Percentiles rank a stretch among this genome's conserved stretches.
Evolutionary conservation across 768 basidiomycete species (phyloP).

Genomic region (Leccinum fibrillosum): DNA sequence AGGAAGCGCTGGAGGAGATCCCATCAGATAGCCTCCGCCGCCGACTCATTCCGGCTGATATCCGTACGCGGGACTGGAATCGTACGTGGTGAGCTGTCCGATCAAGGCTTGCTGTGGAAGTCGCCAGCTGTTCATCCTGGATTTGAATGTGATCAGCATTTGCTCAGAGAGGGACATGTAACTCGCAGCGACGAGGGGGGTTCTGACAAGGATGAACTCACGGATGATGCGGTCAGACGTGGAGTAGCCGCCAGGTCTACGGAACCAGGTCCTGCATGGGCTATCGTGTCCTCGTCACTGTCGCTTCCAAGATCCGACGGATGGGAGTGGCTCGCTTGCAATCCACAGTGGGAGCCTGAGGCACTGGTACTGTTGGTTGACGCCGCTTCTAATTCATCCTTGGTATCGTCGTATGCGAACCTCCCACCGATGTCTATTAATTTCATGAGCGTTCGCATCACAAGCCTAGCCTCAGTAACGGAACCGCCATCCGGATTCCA

Average conservation of each 20-base stretch:
- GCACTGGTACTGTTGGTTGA: not conserved
- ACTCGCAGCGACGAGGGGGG: not conserved
- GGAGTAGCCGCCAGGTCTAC: not conserved
- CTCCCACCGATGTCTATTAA: constrained; percentile 1
- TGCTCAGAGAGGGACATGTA: not conserved
- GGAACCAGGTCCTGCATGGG: not conserved
- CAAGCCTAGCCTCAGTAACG: not conserved
- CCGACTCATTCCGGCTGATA: constrained; percentile 63
- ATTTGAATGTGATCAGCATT: constrained; percentile 5
- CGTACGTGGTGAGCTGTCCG: constrained; percentile 41
- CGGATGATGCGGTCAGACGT: not conserved
- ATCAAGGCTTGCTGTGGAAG: constrained; percentile 2
- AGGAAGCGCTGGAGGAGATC: constrained; percentile 31
- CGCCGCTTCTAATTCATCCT: not conserved
- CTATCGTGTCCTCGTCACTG: constrained; percentile 5
- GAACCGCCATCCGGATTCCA: not conserved
- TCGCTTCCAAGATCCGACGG: constrained; percentile 14
- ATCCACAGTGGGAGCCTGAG: not conserved
- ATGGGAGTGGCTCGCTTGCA: not conserved
- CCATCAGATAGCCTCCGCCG: constrained; percentile 35
- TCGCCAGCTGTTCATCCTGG: constrained; percentile 11
- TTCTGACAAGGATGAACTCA: not conserved
- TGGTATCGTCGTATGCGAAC: constrained; percentile 12
- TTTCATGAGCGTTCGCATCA: constrained; percentile 6
- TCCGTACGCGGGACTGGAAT: constrained; percentile 75